A percentile compares a stretch with the other conserved stretches of the same genome.
Conservation (phyloP, 192 early-diverging fungal species). For the Podochytrium sp. region DNA sequence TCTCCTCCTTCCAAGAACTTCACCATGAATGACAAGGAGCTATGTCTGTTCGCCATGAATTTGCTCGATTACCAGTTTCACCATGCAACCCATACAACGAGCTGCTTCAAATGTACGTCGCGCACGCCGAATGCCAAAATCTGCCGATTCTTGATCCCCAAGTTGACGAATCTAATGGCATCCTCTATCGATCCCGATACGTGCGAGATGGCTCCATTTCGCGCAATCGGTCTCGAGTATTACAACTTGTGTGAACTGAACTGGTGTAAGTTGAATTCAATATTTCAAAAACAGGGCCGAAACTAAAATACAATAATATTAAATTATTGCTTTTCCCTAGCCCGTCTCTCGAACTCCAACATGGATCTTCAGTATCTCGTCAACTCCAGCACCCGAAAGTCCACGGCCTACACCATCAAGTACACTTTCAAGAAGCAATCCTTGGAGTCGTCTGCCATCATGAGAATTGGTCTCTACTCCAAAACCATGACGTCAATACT, state of each 20-base stretch:
- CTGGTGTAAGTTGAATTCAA: too few relatives aligned
- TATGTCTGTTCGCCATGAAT: not conserved
- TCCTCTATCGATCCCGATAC: not conserved
- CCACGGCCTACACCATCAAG: too few relatives aligned
- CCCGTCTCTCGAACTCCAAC: not conserved
- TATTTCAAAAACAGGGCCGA: too few relatives aligned
- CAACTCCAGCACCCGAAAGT: not conserved
- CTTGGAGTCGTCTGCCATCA: not conserved
- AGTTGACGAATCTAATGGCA: not conserved
- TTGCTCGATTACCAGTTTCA: not conserved
- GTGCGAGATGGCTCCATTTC: not conserved
- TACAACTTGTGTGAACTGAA: too few relatives aligned
- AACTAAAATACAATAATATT: too few relatives aligned
- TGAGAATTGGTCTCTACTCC: not conserved
- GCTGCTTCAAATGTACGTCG: not conserved
- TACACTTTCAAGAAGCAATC: too few relatives aligned
- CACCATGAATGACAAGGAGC: not conserved
- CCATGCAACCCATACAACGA: not conserved
- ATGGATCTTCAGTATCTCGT: not conserved
- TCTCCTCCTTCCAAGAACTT: not conserved
- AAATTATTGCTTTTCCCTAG: too few relatives aligned
- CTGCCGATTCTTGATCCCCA: not conserved
- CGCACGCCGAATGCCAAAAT: not conserved
- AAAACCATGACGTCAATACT: not conserved
- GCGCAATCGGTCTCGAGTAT: not conserved